phyloP scores from a whole-genome alignment of 306 rosid species.

The Sechiopsis laciniata region DNA sequence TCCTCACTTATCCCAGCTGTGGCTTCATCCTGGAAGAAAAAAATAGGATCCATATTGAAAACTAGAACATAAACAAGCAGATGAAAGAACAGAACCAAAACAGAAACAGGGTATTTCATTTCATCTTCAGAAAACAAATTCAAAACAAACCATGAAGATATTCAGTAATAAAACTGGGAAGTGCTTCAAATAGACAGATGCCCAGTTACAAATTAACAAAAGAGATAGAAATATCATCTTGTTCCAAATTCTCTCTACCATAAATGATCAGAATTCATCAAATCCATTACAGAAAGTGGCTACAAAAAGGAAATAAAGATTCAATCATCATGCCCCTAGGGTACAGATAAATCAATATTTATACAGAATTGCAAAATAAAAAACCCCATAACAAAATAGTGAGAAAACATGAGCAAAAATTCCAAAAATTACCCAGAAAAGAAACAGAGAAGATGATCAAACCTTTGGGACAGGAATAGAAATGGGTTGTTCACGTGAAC shows the following conservation, averaged over 20 bases:
- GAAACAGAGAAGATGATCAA: neutral
- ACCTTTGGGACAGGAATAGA: conserved; percentile 53
- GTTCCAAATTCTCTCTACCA: neutral
- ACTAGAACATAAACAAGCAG: neutral
- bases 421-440: neutral
- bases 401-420: neutral
- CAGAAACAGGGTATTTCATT: conserved; percentile 11
- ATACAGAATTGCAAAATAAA: neutral
- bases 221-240: neutral
- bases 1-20: conserved; percentile 41
- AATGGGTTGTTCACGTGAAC: conserved; percentile 34
- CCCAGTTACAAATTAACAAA: neutral
- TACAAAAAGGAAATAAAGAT: neutral
- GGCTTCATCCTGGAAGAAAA: conserved; percentile 42
- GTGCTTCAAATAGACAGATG: neutral
- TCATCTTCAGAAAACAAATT: neutral
- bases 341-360: neutral
- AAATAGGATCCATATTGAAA: neutral
- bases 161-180: neutral
- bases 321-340: too few relatives aligned
- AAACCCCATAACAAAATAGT: neutral
- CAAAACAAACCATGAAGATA: neutral
- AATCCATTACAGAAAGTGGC: neutral
- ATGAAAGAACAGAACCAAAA: neutral
- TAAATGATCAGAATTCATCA: neutral